Evolutionary conservation across 129 eudicot species (phyloP).

Genomic region (Ambrosia artemisiifolia): DNA sequence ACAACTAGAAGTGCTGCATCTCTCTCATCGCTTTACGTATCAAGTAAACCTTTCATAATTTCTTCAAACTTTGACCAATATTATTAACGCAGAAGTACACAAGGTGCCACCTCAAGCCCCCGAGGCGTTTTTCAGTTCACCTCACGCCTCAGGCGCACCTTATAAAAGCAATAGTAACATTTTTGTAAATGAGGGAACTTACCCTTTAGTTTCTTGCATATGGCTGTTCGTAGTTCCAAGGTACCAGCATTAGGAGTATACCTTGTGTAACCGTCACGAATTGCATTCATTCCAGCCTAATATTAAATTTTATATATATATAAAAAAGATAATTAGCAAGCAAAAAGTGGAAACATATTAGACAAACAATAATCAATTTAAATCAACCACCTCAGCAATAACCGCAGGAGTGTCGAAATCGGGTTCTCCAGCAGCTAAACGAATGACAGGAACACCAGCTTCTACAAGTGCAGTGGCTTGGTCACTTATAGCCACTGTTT

Average conservation of each 20-base stretch:
- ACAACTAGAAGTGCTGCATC: too few species aligned
- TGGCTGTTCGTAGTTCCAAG: slow-evolving; percentile 73
- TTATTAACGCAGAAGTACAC: too few species aligned
- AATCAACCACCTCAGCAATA: slow-evolving; percentile 64
- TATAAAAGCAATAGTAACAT: background rate
- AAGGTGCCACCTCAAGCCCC: too few species aligned
- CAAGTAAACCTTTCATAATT: too few species aligned
- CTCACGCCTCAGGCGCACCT: too few species aligned
- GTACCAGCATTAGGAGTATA: slow-evolving; percentile 98
- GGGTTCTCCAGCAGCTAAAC: slow-evolving; percentile 95
- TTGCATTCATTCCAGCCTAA: slow-evolving; percentile 89
- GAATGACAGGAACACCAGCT: slow-evolving; percentile 94
- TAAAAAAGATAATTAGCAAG: background rate
- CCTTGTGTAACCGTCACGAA: slow-evolving; percentile 88
- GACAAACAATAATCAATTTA: background rate
- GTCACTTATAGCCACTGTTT: slow-evolving; percentile 83
- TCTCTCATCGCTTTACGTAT: background rate
- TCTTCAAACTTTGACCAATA: too few species aligned
- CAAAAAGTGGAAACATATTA: background rate
- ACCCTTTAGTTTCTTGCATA: slow-evolving; percentile 84
- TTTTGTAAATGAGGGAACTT: slow-evolving; percentile 12
- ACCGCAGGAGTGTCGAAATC: slow-evolving; percentile 90
- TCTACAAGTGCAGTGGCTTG: slow-evolving; percentile 92
- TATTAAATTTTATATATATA: background rate
- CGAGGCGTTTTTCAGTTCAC: too few species aligned